Evolutionary conservation across 345 rosid genomes (phyloP).

Genomic region (Eucalyptus pumila): DNA sequence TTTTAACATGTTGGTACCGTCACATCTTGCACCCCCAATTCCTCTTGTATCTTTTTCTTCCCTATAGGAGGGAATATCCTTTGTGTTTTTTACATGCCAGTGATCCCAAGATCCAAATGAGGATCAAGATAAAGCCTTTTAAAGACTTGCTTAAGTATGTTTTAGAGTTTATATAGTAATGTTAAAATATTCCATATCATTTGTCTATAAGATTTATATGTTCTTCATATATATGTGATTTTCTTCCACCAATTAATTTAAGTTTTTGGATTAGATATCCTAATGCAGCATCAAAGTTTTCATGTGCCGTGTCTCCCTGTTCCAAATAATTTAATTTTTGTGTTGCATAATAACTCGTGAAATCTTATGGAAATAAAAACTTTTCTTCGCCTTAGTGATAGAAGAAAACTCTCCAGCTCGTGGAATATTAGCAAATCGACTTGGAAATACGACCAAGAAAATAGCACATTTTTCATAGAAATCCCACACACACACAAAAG

Average conservation of each 20-base stretch:
- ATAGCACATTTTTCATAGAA: neutral
- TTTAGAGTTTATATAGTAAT: neutral
- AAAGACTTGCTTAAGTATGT: too few species aligned
- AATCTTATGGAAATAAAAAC: neutral
- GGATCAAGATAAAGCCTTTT: too few species aligned
- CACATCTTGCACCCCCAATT: too few species aligned
- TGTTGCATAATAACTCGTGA: neutral
- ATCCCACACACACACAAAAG: neutral
- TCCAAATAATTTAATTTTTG: neutral
- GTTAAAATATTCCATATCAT: neutral
- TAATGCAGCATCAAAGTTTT: neutral
- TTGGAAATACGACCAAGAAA: neutral
- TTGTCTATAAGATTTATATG: neutral
- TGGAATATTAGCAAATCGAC: neutral
- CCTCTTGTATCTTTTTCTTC: too few species aligned
- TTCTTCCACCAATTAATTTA: neutral
- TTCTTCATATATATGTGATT: neutral
- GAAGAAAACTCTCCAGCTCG: neutral
- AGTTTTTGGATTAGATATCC: neutral
- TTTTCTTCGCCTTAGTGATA: neutral
- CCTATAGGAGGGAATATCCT: too few species aligned
- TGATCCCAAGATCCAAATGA: too few species aligned
- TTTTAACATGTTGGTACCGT: too few species aligned
- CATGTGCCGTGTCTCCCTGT: rapidly evolving
- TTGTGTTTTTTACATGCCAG: too few species aligned